Evolutionary conservation across 768 basidiomycete genomes (phyloP).

Genomic region (Panellus pusillus): DNA sequence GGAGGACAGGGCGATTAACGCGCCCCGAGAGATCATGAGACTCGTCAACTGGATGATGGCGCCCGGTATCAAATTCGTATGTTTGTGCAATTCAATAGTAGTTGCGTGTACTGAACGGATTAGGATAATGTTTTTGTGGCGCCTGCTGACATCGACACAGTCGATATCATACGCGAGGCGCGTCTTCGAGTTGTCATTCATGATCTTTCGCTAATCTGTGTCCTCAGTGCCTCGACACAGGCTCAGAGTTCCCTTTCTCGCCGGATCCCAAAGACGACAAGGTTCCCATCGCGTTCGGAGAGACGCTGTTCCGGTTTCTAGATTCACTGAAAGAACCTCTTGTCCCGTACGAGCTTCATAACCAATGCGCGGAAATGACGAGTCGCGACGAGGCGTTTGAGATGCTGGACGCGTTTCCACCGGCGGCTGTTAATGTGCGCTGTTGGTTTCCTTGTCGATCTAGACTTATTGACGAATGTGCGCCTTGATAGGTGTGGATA

Average conservation of each 20-base stretch:
- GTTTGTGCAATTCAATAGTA: slow-evolving; percentile 1
- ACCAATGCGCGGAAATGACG: slow-evolving; percentile 47
- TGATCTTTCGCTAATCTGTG: background rate
- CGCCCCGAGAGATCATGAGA: slow-evolving; percentile 71
- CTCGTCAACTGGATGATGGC: slow-evolving; percentile 81
- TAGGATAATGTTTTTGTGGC: slow-evolving; percentile 55
- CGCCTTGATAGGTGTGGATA: slow-evolving; percentile 60
- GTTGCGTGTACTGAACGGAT: background rate
- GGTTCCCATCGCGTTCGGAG: slow-evolving; percentile 50
- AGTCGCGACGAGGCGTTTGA: slow-evolving; percentile 76
- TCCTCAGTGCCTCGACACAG: slow-evolving; percentile 69
- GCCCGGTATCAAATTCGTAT: slow-evolving; percentile 33
- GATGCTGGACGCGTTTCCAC: slow-evolving; percentile 48
- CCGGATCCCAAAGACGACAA: slow-evolving; percentile 32
- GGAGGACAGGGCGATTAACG: slow-evolving; percentile 54
- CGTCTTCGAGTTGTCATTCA: slow-evolving; percentile 13
- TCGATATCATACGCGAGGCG: slow-evolving; percentile 64
- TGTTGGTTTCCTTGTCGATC: background rate
- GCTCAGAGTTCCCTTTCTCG: slow-evolving; percentile 58
- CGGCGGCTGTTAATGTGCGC: slow-evolving; percentile 62
- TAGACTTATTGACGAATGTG: background rate
- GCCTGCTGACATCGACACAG: slow-evolving; percentile 43
- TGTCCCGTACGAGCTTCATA: slow-evolving; percentile 56
- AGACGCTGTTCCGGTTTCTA: slow-evolving; percentile 51
- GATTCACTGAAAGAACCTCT: slow-evolving; percentile 62